Percentiles rank a stretch among this genome's conserved stretches.
phyloP scores from a whole-genome alignment of 1,139 yeast genomes.

The Saccharomyces hybrid region DNA sequence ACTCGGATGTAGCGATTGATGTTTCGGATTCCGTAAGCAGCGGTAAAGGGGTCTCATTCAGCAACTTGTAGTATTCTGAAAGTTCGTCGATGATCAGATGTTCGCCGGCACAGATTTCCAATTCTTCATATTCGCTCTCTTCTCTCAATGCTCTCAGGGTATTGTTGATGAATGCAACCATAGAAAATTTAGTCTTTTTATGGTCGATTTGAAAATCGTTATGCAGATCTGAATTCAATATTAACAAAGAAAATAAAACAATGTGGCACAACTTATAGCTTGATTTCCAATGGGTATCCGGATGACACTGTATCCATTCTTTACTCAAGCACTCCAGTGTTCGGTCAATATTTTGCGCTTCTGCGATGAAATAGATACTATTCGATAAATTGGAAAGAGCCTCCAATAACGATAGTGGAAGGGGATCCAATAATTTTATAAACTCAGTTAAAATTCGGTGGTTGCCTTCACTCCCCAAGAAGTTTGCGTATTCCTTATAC shows the following conservation, averaged over 20 bases:
- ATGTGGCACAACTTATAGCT: slow-evolving; percentile 63
- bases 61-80: not conserved
- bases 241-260: slow-evolving; percentile 61
- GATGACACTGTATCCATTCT: slow-evolving; percentile 41
- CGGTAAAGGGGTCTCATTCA: not conserved
- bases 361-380: slow-evolving; percentile 67
- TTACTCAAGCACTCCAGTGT: slow-evolving; percentile 62
- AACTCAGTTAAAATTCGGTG: slow-evolving; percentile 24
- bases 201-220: slow-evolving; percentile 30
- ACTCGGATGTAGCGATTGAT: not conserved
- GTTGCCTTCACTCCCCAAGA: slow-evolving; percentile 30
- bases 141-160: slow-evolving; percentile 41
- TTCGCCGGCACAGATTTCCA: slow-evolving; percentile 2
- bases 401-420: slow-evolving; percentile 39
- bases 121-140: slow-evolving; percentile 20
- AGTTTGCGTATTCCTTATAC: slow-evolving; percentile 33
- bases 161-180: slow-evolving; percentile 41
- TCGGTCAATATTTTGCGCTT: slow-evolving; percentile 75
- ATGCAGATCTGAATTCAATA: slow-evolving; percentile 65
- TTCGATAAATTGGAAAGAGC: slow-evolving; percentile 58
- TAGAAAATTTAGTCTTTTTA: slow-evolving; percentile 24
- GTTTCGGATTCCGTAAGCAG: not conserved
- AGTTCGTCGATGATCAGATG: not conserved
- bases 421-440: slow-evolving; percentile 26
- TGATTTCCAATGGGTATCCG: slow-evolving; percentile 34